These are phyloP conservation scores for Coriaria nepalensis DNA, from an alignment of 306 rosid species.

Conservation along the genomic window DNA sequence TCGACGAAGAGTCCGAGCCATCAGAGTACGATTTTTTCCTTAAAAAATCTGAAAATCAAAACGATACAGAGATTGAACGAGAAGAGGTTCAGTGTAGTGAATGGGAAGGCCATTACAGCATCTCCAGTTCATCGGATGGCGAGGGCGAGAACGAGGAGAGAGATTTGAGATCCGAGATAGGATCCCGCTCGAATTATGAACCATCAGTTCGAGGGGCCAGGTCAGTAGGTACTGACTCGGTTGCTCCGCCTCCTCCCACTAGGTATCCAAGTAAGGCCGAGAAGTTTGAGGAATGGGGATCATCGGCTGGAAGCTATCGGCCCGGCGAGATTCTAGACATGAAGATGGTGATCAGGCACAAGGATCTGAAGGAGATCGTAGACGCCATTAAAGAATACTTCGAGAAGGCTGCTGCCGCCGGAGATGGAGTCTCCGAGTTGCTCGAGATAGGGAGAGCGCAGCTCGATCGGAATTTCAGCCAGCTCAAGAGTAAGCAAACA, in stretches of 20 bases:
- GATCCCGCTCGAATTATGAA: slow-evolving; percentile 58
- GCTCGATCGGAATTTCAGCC: slow-evolving; percentile 73
- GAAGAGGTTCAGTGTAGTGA: slow-evolving; percentile 97
- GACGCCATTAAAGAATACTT: slow-evolving; percentile 71
- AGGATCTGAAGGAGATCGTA: slow-evolving; percentile 78
- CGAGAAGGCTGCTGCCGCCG: slow-evolving; percentile 65
- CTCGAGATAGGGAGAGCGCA: slow-evolving; percentile 77
- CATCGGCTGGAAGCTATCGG: slow-evolving; percentile 23
- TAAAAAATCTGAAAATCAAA: slow-evolving; percentile 4
- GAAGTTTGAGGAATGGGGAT: slow-evolving; percentile 24
- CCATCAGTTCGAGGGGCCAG: slow-evolving; percentile 21
- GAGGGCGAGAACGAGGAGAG: slow-evolving; percentile 33
- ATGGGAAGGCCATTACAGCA: slow-evolving; percentile 88
- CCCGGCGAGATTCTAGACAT: slow-evolving; percentile 42
- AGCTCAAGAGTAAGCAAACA: slow-evolving; percentile 52
- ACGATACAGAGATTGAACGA: slow-evolving; percentile 48
- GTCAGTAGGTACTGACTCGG: slow-evolving; percentile 1
- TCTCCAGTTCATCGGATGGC: slow-evolving; percentile 40
- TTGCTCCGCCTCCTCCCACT: slow-evolving; percentile 9
- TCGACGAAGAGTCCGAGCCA: slow-evolving; percentile 24
- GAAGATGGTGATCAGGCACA: slow-evolving; percentile 88
- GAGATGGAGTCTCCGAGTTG: slow-evolving; percentile 73
- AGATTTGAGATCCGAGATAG: slow-evolving; percentile 58
- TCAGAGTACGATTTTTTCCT: slow-evolving; percentile 40
- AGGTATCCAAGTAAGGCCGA: slow-evolving; percentile 18